Evolutionary conservation across 805 yeast genomes (phyloP).

Genomic region (Pichia phayaonensis): DNA sequence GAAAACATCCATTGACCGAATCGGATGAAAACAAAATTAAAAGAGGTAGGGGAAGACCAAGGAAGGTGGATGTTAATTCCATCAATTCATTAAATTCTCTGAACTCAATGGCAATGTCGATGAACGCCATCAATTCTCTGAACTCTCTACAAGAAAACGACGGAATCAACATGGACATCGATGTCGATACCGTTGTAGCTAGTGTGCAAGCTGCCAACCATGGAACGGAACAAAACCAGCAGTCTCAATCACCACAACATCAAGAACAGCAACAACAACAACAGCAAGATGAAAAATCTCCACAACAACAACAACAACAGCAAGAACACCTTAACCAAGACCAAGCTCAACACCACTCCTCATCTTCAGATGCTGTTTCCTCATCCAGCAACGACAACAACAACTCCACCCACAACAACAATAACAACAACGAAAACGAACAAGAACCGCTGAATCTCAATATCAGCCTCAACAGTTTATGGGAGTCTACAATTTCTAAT

Average conservation of each 20-base stretch:
- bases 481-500: neutral
- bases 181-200: neutral
- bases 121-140: neutral
- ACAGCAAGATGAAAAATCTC: neutral
- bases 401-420: too few species aligned
- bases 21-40: neutral
- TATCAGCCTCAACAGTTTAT: neutral
- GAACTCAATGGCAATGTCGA: neutral
- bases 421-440: neutral
- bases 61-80: neutral
- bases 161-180: neutral
- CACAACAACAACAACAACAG: neutral
- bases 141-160: neutral
- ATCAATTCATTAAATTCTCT: neutral
- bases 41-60: conserved; percentile 6
- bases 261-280: neutral
- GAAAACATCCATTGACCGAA: conserved; percentile 2
- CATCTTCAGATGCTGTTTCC: neutral
- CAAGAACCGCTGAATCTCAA: neutral
- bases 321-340: neutral
- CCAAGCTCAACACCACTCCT: neutral
- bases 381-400: neutral
- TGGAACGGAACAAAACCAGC: neutral
- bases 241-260: neutral
- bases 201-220: neutral